Evolutionary conservation across 345 rosid species (phyloP), one percentile per base, ranked within the genome.

Genomic region (Hevea brasiliensis): DNA sequence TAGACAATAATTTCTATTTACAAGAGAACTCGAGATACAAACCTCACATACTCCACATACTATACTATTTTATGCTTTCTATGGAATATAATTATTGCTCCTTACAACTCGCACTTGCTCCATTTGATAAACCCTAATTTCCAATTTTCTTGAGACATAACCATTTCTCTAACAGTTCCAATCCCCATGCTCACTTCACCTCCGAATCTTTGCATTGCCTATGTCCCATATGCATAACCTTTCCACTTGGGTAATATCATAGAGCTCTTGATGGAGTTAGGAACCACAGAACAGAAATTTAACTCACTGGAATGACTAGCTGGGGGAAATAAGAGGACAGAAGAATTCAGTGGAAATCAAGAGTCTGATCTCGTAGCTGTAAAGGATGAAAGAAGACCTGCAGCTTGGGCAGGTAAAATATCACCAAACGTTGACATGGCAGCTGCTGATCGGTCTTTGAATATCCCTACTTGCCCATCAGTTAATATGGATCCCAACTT

Each of bases 341-440:
- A 55, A 56, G 41, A 53, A 37, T 18, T 10, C 23, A 27, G 0
- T 3, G 51, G 42, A 32, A 42, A 60, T 71, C 57, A 77, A 20
- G 68, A 54, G 65, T 79, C 82, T 37, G 87, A 82, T 84, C 93
- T 82, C 61, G 86, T 79, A 41, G 87, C 73, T 7, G 99, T 92
- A 81, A 95, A 92, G 64, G 99, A 95, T 70, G 99, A 95, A 84
- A 95, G 98, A 79, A 95, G 93, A 73, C 98, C 97, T 0, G 96
- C 94, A 37, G 99, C 99, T 77, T 91, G 98, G 63, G 86, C 89
- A 5, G 99, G 99, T 74, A 95, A 81, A 79, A 95, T 94, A 81
- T 95, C 99, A 42, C 99, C 96, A 69, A 95, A 95, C 8, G 98
- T 87, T 41, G 98, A 95, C 93, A 95, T 91, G 69, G 98, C 94